These are phyloP conservation scores for Exophiala viscosa DNA, from an alignment of 2,329 filamentous ascomycete genomes.

Conservation along the genomic window DNA sequence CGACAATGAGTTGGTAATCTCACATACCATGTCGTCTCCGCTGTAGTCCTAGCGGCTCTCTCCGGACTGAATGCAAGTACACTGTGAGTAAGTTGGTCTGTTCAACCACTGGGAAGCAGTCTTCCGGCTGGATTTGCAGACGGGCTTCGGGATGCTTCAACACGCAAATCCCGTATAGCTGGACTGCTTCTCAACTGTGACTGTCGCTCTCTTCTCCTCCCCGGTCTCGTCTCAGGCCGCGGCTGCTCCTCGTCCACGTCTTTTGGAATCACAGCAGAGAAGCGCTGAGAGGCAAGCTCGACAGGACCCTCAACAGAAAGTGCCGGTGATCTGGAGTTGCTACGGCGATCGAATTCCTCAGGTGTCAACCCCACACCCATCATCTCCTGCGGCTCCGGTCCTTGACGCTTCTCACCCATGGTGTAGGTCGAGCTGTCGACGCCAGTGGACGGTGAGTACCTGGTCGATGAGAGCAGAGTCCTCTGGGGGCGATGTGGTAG, in stretches of 20 bases:
- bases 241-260: conserved; percentile 10
- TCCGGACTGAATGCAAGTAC: no score
- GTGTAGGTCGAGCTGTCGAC: conserved; percentile 12
- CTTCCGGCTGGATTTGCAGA: conserved; percentile 6
- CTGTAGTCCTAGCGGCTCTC: no score
- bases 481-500: no score
- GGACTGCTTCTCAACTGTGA: conserved; percentile 12
- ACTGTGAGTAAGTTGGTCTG: background rate
- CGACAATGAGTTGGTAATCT: no score
- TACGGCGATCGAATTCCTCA: conserved; percentile 17
- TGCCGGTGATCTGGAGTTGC: conserved; percentile 10
- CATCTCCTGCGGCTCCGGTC: conserved; percentile 18
- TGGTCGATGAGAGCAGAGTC: background rate
- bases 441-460: conserved; percentile 1
- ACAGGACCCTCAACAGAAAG: conserved; percentile 7
- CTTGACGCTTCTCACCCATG: background rate
- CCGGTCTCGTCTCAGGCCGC: background rate
- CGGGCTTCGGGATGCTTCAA: conserved; percentile 9
- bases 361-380: conserved; percentile 16
- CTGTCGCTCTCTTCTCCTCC: background rate
- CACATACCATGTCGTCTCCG: no score
- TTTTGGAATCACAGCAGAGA: conserved; percentile 4
- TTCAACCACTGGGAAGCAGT: conserved; percentile 6
- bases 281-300: conserved; percentile 16
- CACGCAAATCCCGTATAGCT: conserved; percentile 7